Base-by-base conservation (phyloP, 2,329 filamentous ascomycete species). In the Talaromyces sp. region DNA sequence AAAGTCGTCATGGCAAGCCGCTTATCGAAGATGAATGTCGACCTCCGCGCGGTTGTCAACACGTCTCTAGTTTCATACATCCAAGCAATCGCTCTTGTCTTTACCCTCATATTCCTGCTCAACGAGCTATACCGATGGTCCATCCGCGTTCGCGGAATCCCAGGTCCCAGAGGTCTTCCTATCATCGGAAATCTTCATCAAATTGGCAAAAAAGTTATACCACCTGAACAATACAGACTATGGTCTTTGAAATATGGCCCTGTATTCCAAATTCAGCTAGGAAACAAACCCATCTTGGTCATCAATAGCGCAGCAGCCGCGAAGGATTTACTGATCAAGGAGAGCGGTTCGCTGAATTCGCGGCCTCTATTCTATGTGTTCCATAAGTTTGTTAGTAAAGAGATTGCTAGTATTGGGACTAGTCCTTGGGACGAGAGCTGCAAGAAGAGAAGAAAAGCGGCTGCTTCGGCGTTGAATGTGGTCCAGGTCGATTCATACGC, bases 221-320 rank as follows among this genome's bases (percentile, higher is more conserved):
- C 62, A n/a, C 41, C 62, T n/a, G 78, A 81, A 57, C 78, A 77
- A 66, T 81, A 81, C 63, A 74, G 79, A 10, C 69, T 79, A 63
- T 81, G 79, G 79, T 73, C 76, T 50, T 74, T 75, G 66, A 73
- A 68, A 13, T 79, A 79, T 67, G 79, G 79, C 15, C 72, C 75
- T 0, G 77, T 81, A 10, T 81, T 80, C 56, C 80, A 81, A 67
- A 80, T 82, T n/a, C 77, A 81, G 67, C 73, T 82, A 1, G 79
- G 80, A 19, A 81, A 81, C 37, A 75, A 79, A 43, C 79, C 79
- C 0, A 76, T 82, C 3, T 71, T 81, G 6, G 78, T 81, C 9
- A 79, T 81, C 47, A 81, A 80, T 67, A 78, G 71, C 49, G 79
- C 79, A 0, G 75, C 75, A 27, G 74, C 77, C 10, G 79, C 79